A percentile compares a stretch with the other conserved stretches of the same genome.
phyloP scores from a whole-genome alignment of 495 filamentous ascomycete species.

The Hypoxylon rickii region DNA sequence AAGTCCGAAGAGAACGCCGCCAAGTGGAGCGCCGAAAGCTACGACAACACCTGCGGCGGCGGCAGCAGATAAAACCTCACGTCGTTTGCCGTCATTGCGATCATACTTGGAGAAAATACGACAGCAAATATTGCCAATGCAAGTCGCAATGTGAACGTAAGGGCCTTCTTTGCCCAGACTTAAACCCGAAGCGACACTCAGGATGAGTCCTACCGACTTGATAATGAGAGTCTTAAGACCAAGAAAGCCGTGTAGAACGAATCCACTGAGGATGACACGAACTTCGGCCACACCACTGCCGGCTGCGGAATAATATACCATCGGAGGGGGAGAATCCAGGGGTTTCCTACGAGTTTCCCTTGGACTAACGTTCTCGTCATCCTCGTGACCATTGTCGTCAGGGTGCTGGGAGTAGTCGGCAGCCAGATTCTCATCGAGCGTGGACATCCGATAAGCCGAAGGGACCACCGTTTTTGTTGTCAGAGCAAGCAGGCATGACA shows the following conservation, averaged over 20 bases:
- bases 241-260: conserved; percentile 94
- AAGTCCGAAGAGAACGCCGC: conserved; percentile 89
- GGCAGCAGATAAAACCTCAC: conserved; percentile 90
- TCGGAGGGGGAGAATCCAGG: conserved; percentile 59
- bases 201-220: conserved; percentile 80
- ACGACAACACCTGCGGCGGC: conserved; percentile 93
- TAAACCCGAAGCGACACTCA: conserved; percentile 89
- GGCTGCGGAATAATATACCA: conserved; percentile 93
- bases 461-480: conserved; percentile 90
- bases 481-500: conserved; percentile 79
- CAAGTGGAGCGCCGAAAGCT: conserved; percentile 91
- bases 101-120: conserved; percentile 93
- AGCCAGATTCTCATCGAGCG: conserved; percentile 77
- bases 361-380: conserved; percentile 42
- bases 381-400: conserved; percentile 44
- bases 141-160: conserved; percentile 96
- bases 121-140: conserved; percentile 93
- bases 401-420: conserved; percentile 48
- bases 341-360: conserved; percentile 24
- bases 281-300: conserved; percentile 97
- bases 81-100: conserved; percentile 82
- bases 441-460: conserved; percentile 81
- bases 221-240: conserved; percentile 86
- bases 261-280: conserved; percentile 95
- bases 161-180: conserved; percentile 97